Percentiles rank a stretch among this genome's conserved stretches.
Conservation (phyloP, 345 rosid genomes). For the Kandelia obovata region DNA sequence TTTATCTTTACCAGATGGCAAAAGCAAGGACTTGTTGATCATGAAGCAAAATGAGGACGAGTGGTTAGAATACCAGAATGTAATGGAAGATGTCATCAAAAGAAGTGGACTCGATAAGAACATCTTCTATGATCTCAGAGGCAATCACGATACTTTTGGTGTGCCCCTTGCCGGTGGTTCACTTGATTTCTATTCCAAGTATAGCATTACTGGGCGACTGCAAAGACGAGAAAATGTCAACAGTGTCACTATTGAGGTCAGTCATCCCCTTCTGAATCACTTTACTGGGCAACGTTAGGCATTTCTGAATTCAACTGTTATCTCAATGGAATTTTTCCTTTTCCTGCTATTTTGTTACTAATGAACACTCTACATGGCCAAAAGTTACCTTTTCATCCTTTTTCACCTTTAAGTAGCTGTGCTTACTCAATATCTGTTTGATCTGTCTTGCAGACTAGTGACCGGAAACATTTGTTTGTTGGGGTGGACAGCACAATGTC, state of each 20-base stretch:
- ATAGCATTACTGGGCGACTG: slow-evolving; percentile 72
- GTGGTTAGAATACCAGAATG: slow-evolving; percentile 73
- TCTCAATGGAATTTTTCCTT: background rate
- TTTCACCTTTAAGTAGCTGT: background rate
- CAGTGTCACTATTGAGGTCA: slow-evolving; percentile 71
- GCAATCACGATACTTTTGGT: slow-evolving; percentile 94
- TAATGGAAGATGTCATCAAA: slow-evolving; percentile 60
- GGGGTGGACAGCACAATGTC: slow-evolving; percentile 81
- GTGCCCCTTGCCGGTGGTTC: slow-evolving; percentile 58
- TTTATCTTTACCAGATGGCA: slow-evolving; percentile 55
- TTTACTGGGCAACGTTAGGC: background rate
- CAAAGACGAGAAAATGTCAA: slow-evolving; percentile 56
- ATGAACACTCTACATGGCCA: background rate
- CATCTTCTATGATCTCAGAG: slow-evolving; percentile 85
- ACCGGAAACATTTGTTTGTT: slow-evolving; percentile 68
- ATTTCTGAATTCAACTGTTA: background rate
- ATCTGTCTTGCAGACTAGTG: slow-evolving; percentile 45
- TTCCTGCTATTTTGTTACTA: background rate
- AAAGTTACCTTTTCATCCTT: background rate
- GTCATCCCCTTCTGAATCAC: slow-evolving; percentile 18
- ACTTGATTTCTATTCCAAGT: slow-evolving; percentile 73
- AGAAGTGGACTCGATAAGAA: slow-evolving; percentile 66
- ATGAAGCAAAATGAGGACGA: slow-evolving; percentile 88
- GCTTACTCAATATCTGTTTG: slow-evolving; percentile 15
- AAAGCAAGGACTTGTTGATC: slow-evolving; percentile 71